Conservation (phyloP, 2,329 filamentous ascomycete species). For the Pyricularia sp. region DNA sequence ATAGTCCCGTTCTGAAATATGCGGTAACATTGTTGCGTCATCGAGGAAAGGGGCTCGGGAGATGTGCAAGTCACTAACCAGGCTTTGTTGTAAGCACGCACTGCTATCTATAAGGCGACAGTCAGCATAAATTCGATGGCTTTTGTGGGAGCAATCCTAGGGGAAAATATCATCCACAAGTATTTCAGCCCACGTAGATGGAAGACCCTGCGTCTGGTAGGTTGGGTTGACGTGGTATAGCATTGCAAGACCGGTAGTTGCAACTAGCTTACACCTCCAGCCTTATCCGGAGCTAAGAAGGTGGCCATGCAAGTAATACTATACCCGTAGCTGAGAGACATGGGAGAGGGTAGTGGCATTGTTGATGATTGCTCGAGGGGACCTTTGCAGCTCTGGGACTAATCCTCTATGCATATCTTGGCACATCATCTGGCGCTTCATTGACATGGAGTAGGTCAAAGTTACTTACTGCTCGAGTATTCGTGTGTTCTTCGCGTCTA, state of each 20-base stretch:
- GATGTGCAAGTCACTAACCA: not conserved
- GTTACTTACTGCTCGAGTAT: not conserved
- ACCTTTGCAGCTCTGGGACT: not conserved
- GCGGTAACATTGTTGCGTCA: not conserved
- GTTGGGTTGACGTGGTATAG: not conserved
- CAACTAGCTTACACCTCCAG: not conserved
- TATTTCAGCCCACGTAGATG: not conserved
- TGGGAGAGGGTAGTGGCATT: not conserved
- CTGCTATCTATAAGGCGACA: not conserved
- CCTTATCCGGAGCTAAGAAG: not conserved
- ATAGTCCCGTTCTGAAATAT: not conserved
- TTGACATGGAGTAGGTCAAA: not conserved
- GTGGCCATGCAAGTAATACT: not conserved
- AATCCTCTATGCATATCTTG: not conserved
- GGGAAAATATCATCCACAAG: not conserved
- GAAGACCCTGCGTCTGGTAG: not conserved
- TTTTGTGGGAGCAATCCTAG: not conserved
- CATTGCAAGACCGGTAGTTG: not conserved
- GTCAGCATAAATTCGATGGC: not conserved
- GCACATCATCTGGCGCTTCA: not conserved
- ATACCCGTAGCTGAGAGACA: not conserved
- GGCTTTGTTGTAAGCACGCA: not conserved
- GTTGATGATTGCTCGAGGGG: not conserved
- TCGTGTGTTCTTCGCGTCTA: not conserved
- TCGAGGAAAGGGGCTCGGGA: not conserved